Evolutionary conservation across 345 rosid genomes (phyloP), one percentile per base, ranked within the genome.

Genomic region (Rhodomyrtus tomentosa): DNA sequence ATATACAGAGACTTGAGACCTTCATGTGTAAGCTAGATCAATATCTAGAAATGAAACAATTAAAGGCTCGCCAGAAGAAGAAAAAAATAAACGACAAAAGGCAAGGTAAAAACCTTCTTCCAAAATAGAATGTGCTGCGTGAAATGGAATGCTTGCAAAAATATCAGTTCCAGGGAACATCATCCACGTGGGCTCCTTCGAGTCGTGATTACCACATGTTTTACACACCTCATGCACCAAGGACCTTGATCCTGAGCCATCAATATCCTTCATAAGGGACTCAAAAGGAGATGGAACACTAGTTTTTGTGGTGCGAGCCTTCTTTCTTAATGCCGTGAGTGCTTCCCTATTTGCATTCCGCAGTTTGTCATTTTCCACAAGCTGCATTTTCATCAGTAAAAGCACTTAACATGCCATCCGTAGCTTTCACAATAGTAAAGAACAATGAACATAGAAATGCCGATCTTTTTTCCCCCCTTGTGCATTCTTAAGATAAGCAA

Each of bases 261-360:
- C 89, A 10, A 88, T 73, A 81, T 92, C 93, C 91, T 92, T 96
- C 99, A 96, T 95, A 88, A 93, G 85, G 3, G 92, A 91, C 89
- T 90, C 93, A n/a, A 94, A 98, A 73, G 94, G 93, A 82, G 95
- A 89, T 25, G 91, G 87, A 73, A 92, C 88, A 74, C 97, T 93
- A 62, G 93, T 91, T 89, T 88, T 95, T 22, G 98, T 95, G 15
- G 98, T 95, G 81, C 91, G 86, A 86, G 99, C 96, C 86, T 87
- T 93, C 92, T 88, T 95, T 92, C 97, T 89, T 59, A 95, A 89
- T 6, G 96, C 96, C 3, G 96, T 94, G 32, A 95, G 92, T 24
- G 98, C 96, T 89, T 92, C 98, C 85, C 98, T 83, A 85, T 91
- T 94, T 5, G 93, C 96, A 87, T 95, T 95, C 88, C 98, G 92